These are phyloP conservation scores for Acanthamoeba rhysodes DNA, from an alignment of 208 protist genomes.

Conservation along the genomic window DNA sequence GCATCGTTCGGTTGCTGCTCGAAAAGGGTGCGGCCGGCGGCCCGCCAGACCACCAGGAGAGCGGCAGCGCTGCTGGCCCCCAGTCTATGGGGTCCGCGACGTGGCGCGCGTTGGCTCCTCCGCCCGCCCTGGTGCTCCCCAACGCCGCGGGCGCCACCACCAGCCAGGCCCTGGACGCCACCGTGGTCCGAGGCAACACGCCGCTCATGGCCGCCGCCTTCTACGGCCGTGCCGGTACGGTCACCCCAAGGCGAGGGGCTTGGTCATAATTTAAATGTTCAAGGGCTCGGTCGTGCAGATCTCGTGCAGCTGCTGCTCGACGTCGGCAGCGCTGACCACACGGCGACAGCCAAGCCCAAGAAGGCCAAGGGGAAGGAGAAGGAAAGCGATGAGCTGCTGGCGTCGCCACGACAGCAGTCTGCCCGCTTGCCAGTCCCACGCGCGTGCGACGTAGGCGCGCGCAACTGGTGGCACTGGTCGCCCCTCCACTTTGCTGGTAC, in stretches of 20 bases:
- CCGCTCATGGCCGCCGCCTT: constrained; percentile 68
- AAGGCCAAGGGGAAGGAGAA: neutral
- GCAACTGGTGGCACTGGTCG: constrained; percentile 63
- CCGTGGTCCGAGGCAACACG: constrained; percentile 16
- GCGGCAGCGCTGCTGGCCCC: neutral
- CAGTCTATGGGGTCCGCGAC: neutral
- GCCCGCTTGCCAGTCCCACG: neutral
- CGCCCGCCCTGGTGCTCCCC: neutral
- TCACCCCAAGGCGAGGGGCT: no score
- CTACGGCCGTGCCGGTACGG: constrained; percentile 3
- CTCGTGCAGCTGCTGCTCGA: neutral
- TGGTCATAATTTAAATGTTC: no score
- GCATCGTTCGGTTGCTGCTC: neutral
- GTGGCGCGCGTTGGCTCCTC: neutral
- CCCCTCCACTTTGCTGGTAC: constrained; percentile 66
- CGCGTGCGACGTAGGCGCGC: neutral
- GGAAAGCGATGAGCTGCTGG: neutral
- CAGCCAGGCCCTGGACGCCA: neutral
- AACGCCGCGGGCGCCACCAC: neutral
- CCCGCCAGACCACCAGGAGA: neutral
- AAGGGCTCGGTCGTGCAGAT: neutral
- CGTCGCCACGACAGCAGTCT: neutral
- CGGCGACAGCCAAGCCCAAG: neutral
- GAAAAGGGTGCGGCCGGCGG: neutral
- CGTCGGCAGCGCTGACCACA: neutral